Evolutionary conservation across 768 basidiomycete species (phyloP).

Genomic region (Podaxis mareebaensis): DNA sequence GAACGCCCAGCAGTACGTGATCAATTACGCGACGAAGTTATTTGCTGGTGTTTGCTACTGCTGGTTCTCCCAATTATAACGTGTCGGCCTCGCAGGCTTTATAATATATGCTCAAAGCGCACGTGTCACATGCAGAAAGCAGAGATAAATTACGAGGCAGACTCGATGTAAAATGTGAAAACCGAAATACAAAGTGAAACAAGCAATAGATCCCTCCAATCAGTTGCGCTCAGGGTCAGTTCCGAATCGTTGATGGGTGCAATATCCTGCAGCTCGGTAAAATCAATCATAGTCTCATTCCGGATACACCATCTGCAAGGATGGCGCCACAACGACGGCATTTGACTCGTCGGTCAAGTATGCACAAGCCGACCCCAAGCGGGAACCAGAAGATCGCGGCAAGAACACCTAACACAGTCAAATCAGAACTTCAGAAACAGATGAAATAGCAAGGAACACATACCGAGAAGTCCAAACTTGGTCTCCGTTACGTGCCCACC

Average conservation of each 20-base stretch:
- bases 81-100: too few relatives aligned
- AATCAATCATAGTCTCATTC: conserved; percentile 20
- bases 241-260: background rate
- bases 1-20: too few relatives aligned
- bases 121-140: background rate
- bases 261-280: background rate
- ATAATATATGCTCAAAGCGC: background rate
- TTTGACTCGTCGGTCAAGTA: conserved; percentile 70
- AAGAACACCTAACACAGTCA: conserved; percentile 55
- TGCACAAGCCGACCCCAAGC: conserved; percentile 73
- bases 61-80: too few relatives aligned
- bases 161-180: background rate
- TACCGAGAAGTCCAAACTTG: conserved; percentile 71
- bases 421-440: conserved; percentile 13
- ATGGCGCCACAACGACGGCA: conserved; percentile 54
- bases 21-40: background rate
- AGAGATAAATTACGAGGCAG: background rate
- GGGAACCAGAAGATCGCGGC: conserved; percentile 89
- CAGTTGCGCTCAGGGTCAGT: background rate
- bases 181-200: background rate
- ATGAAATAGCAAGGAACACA: conserved; percentile 24
- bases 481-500: conserved; percentile 67
- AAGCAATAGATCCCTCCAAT: background rate
- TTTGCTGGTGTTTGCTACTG: background rate
- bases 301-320: conserved; percentile 47